Base-by-base conservation (phyloP, 805 yeast genomes). In the Suhomyces canberraensis region DNA sequence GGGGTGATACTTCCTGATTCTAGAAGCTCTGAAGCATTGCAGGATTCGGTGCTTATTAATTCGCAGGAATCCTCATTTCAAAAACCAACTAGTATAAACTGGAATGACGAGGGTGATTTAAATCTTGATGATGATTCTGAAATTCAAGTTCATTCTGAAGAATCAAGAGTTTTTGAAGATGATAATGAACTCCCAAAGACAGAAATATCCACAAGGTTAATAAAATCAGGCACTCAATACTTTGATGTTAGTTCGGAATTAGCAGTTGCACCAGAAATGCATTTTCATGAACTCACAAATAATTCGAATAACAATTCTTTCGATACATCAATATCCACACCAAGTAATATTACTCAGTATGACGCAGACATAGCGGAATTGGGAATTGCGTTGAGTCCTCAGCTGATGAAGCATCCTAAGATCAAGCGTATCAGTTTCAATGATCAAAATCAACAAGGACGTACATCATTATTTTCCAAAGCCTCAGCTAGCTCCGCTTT, bases 351-450 rank as follows among this genome's bases (percentile, higher is more conserved):
- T 14, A 64, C 67, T 3, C 54, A 59, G 28, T 65, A 61, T 42
- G 61, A 62, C 40, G 69, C 64, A 3, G 72, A 67, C 27, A 56
- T 68, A n/a, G 55, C 63, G 8, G 73, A 66, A 21, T 55, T 68
- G 42, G 72, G 71, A 2, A 67, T 67, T 19, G 69, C 69, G 4
- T 36, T 61, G 41, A 66, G 71, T 41, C 73, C 73, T 1, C 61
- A 56, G 30, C 58, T 56, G 35, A 47, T 52, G 48, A 46, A 42
- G 24, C 51, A 51, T 20, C 32, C 22, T 13, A 33, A 15, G 22
- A 31, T 40, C 20, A 48, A 41, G 30, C 38, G 57, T 14, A 55
- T 61, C 20, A 60, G 64, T 37, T 47, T 60, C 31, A 44, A 44
- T 28, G 63, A 53, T 16, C 45, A 33, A 36, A 37, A 17, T 22